Percentiles rank a stretch among this genome's conserved stretches.
Conservation (phyloP, 371 early-diverging fungal species). For the Mucor saturninus region DNA sequence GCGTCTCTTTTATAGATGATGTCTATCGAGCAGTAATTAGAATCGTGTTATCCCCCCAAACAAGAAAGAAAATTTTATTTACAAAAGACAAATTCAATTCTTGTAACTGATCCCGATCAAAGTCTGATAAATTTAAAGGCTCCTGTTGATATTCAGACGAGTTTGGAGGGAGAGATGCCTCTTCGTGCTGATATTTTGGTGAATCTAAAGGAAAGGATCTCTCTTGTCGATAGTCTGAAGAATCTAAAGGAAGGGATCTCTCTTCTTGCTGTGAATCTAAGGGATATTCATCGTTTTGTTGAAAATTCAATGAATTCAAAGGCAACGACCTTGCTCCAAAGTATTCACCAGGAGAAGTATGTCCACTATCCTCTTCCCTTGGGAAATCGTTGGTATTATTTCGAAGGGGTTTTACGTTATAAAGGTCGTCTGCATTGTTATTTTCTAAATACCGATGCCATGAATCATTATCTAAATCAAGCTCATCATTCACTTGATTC, state of each 20-base stretch:
- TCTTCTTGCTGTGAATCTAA: no score
- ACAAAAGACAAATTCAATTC: not conserved
- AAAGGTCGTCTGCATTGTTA: constrained; percentile 24
- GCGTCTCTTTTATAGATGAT: not conserved
- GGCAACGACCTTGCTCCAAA: constrained; percentile 45
- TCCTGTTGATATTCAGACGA: not conserved
- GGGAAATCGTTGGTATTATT: constrained; percentile 1
- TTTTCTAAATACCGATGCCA: constrained; percentile 15
- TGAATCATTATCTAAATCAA: constrained; percentile 1
- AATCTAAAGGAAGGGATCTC: no score
- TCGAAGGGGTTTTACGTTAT: constrained; percentile 26
- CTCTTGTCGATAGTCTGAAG: no score
- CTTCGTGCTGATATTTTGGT: no score
- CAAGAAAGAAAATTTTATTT: not conserved
- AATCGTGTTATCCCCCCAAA: not conserved
- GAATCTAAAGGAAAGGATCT: no score
- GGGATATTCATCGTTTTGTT: not conserved
- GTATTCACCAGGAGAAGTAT: constrained; percentile 38
- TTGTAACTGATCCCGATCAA: not conserved
- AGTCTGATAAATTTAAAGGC: not conserved
- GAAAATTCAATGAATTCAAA: constrained; percentile 19
- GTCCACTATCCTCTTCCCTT: not conserved
- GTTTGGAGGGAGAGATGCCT: no score
- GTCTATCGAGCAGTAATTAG: not conserved
- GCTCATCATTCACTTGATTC: not conserved